Base-by-base conservation (phyloP, 306 rosid genomes). In the Gleditsia sinensis region DNA sequence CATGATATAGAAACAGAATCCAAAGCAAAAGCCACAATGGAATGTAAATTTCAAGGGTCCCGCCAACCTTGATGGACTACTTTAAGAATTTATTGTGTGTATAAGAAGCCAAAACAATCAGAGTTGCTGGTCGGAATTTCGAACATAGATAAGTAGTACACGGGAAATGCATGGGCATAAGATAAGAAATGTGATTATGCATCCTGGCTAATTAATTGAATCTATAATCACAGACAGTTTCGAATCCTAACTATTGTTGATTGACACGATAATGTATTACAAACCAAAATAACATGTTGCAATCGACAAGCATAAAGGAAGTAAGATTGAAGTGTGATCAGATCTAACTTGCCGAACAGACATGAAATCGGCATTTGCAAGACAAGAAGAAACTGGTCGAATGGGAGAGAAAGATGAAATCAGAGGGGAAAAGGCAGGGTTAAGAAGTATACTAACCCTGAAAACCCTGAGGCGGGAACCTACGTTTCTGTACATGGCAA, bases 401-500 rank as follows among this genome's bases (percentile, higher is more conserved):
- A 25, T 46, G 32, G 8, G 24, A 61, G 32, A 4, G 13, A 0
- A 23, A 64, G 56, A 78, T 75, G 55, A 59, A 72, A 68, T 68
- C 62, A 21, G 40, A 36, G 39, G 11, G 20, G 19, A 10, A 17
- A 9, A 33, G 33, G n/a, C 9, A 60, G 11, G 64, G 23, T 57
- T 0, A 50, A 24, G 64, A 57, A 27, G 30, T 12, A 8, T 16
- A 77, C 87, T 40, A 43, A 93, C 96, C 94, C 84, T 89, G 12
- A 86, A 53, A 49, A 82, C 50, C 76, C 83, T 83, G 33, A 93
- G 88, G 68, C 94, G 92, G 5, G 89, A 89, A 60, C 90, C 81
- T 51, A 85, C 83, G 69, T 83, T 78, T 48, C 88, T 84, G 88
- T 84, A 88, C 97, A 91, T 94, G 82, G 79, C 65, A 75, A 28